Conservation (phyloP, 2,329 filamentous ascomycete species). For the Cercospora sojina region DNA sequence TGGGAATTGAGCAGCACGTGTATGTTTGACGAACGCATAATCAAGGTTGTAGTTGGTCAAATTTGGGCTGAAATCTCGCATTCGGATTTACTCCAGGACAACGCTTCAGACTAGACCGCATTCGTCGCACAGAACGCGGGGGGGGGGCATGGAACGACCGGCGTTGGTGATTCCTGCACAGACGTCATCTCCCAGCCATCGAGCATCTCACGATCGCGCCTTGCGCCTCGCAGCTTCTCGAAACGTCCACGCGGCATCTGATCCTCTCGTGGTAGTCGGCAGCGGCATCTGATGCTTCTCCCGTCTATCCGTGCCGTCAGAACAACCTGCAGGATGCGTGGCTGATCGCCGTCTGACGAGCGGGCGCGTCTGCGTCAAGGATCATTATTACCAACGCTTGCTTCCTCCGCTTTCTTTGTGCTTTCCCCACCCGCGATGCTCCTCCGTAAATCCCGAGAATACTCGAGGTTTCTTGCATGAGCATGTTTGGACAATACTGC, state of each 20-base stretch:
- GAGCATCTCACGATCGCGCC: slow-evolving; percentile 4
- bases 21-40: not conserved
- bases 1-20: not conserved
- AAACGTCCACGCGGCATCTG: not conserved
- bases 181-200: slow-evolving; percentile 6
- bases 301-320: not conserved
- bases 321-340: not conserved
- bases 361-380: slow-evolving; percentile 1
- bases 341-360: slow-evolving; percentile 1
- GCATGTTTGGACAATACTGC: not conserved
- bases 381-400: not conserved
- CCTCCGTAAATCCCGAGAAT: too few relatives aligned
- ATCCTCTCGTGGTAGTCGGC: not conserved
- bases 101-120: not conserved
- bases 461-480: not conserved
- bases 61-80: slow-evolving; percentile 2
- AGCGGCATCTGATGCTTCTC: not conserved
- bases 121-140: not conserved
- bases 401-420: not conserved
- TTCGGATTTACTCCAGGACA: not conserved
- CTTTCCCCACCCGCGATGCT: too few relatives aligned
- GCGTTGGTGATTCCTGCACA: not conserved
- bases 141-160: slow-evolving; percentile 5
- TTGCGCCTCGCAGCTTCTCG: slow-evolving; percentile 1
- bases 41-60: not conserved